phyloP scores from a whole-genome alignment of 2,329 filamentous ascomycete species.

The Chaetomium olivaceum region DNA sequence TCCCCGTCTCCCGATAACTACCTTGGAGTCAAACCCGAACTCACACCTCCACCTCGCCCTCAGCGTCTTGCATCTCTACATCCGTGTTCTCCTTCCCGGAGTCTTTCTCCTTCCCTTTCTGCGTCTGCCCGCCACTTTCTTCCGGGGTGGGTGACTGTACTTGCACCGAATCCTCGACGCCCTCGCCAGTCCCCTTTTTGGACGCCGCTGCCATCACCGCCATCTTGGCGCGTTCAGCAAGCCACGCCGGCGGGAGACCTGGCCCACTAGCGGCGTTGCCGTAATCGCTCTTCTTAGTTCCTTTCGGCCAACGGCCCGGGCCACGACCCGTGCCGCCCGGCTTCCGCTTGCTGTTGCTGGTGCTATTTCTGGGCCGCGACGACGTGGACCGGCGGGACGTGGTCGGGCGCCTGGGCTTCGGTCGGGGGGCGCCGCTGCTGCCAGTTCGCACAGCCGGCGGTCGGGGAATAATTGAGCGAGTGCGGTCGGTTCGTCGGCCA shows the following conservation, averaged over 20 bases:
- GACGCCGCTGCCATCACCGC: slow-evolving; percentile 18
- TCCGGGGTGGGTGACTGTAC: slow-evolving; percentile 40
- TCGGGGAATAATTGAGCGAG: slow-evolving; percentile 46
- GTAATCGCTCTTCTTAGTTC: slow-evolving; percentile 68
- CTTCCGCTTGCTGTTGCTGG: slow-evolving; percentile 50
- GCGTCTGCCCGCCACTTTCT: slow-evolving; percentile 28
- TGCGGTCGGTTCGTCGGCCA: slow-evolving; percentile 50
- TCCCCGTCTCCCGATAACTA: neutral
- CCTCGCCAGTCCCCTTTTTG: slow-evolving; percentile 33
- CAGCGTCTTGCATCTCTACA: slow-evolving; percentile 35
- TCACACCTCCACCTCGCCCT: slow-evolving; percentile 28
- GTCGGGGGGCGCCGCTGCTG: slow-evolving; percentile 41
- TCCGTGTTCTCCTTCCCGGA: slow-evolving; percentile 31
- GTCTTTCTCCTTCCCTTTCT: slow-evolving; percentile 3
- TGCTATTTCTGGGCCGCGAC: slow-evolving; percentile 44
- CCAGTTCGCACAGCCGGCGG: slow-evolving; percentile 41
- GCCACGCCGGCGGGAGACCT: slow-evolving; percentile 61
- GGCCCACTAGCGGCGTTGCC: slow-evolving; percentile 66
- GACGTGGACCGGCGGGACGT: slow-evolving; percentile 38
- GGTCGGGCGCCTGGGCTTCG: slow-evolving; percentile 43
- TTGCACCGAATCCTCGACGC: slow-evolving; percentile 41
- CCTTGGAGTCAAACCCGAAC: neutral
- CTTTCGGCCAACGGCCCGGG: slow-evolving; percentile 66
- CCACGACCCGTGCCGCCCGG: slow-evolving; percentile 64
- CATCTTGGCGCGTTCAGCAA: slow-evolving; percentile 38